Evolutionary conservation across 768 basidiomycete species (phyloP), one percentile per base, ranked within the genome.

Genomic region (Russula vinacea): DNA sequence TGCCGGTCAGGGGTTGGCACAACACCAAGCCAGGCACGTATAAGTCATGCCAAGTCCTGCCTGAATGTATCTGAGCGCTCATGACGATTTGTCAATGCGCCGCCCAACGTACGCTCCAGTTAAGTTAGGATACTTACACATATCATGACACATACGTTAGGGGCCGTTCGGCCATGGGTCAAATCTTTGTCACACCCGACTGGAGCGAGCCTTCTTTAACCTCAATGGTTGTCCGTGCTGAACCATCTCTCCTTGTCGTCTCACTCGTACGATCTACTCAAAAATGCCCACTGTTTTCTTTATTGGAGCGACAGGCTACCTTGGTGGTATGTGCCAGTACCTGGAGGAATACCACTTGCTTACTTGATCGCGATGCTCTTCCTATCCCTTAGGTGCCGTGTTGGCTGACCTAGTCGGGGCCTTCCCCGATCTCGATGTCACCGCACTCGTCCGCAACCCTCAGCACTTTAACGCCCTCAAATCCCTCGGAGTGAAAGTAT

Each of bases 201-300:
- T 35, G 35, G 35, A 35, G 33, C 33, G 33, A 33, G 35, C 35
- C 35, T 35, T 35, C 2, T 35, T 35, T 35, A 35, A 35, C 35
- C 35, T 7, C 35, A 35, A 35, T 35, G 35, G 35, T 8, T 8
- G 8, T 33, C 8, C 33, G 8, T n/a, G n/a, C 29, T 29, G 29
- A 16, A 44, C 8, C n/a, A 22, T 44, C 42, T 44, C 9, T 11
- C n/a, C 44, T 44, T 8, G 7, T 44, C 2, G 2, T 44, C 47
- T 3, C 33, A 33, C n/a, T n/a, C n/a, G 8, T 51, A 51, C 26
- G 17, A 17, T 32, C 50, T 11, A 47, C 45, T 24, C 4, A 51
- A 53, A 37, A 16, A 66, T 66, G 65, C 7, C 50, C 22, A 63
- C 49, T 40, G 62, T 58, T 24, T 66, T 66, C 61, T 66, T 52